phyloP scores from a whole-genome alignment of 73 alveolate genomes.

The Stentor coeruleus region DNA sequence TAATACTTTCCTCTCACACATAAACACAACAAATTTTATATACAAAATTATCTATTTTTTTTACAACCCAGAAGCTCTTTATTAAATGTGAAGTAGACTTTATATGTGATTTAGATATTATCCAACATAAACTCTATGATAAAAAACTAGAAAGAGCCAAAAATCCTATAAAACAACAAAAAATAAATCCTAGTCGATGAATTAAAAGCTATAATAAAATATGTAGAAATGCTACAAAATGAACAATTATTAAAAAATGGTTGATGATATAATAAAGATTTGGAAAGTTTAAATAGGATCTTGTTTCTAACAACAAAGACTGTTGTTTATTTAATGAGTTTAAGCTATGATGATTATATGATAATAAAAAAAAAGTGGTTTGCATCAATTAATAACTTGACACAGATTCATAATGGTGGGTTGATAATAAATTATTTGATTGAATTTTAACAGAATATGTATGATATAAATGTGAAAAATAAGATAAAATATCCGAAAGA shows the following conservation, averaged over 20 bases:
- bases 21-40: slow-evolving; percentile 92
- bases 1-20: slow-evolving; percentile 93
- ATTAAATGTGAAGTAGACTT: slow-evolving; percentile 97
- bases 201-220: slow-evolving; percentile 71
- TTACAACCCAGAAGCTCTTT: slow-evolving; percentile 82
- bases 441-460: slow-evolving; percentile 75
- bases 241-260: slow-evolving; percentile 49
- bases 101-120: slow-evolving; percentile 90
- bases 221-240: slow-evolving; percentile 58
- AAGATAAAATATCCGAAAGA: slow-evolving; percentile 31
- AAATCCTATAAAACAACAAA: slow-evolving; percentile 69
- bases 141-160: slow-evolving; percentile 80
- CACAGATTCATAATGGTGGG: slow-evolving; percentile 88
- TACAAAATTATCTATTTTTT: slow-evolving; percentile 94
- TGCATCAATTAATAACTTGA: slow-evolving; percentile 85
- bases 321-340: slow-evolving; percentile 89
- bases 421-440: slow-evolving; percentile 91
- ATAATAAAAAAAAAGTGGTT: slow-evolving; percentile 90
- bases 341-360: slow-evolving; percentile 79
- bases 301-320: slow-evolving; percentile 96
- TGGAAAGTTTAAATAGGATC: slow-evolving; percentile 84
- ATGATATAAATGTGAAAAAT: slow-evolving; percentile 64
- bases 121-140: slow-evolving; percentile 79
- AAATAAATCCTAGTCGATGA: slow-evolving; percentile 76
- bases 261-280: slow-evolving; percentile 90